Evolutionary conservation across 352 stramenopile species (phyloP).

Genomic region (Phytophthora rubi): DNA sequence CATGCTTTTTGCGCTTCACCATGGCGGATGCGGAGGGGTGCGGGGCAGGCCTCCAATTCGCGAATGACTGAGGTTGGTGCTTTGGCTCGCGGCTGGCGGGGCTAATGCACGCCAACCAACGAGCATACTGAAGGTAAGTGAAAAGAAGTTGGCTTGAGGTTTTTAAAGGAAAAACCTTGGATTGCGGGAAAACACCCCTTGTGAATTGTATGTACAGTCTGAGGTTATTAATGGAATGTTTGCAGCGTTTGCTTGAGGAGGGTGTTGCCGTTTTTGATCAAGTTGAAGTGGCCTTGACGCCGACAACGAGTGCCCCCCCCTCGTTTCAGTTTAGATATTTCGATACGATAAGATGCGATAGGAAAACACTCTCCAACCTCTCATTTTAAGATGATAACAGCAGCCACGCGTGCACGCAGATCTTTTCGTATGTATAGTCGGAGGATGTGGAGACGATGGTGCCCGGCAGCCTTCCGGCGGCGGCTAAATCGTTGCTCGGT

Average conservation of each 20-base stretch:
- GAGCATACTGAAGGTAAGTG: constrained; percentile 42
- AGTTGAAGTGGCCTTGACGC: background rate
- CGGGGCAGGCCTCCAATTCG: constrained; percentile 27
- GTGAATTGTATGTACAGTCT: constrained; percentile 7
- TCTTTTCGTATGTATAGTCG: no score
- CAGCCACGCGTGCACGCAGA: no score
- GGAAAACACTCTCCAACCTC: no score
- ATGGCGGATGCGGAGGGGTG: constrained; percentile 36
- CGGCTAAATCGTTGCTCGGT: no score
- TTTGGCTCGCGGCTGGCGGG: background rate
- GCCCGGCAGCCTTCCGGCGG: no score
- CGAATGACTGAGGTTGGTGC: constrained; percentile 22
- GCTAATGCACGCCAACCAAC: constrained; percentile 32
- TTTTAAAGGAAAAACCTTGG: constrained; percentile 33
- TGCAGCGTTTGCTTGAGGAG: constrained; percentile 3
- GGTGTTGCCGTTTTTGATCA: constrained; percentile 12
- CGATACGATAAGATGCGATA: no score
- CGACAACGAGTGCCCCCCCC: no score
- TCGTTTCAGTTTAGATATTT: no score
- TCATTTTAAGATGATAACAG: no score
- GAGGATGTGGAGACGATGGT: no score
- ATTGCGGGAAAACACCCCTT: constrained; percentile 27
- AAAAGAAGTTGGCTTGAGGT: constrained; percentile 18
- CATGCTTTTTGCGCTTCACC: constrained; percentile 98
- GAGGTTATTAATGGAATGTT: constrained; percentile 36